Evolutionary conservation across 2,329 filamentous ascomycete genomes (phyloP), one percentile per base, ranked within the genome.

Genomic region (Coniella vitis): DNA sequence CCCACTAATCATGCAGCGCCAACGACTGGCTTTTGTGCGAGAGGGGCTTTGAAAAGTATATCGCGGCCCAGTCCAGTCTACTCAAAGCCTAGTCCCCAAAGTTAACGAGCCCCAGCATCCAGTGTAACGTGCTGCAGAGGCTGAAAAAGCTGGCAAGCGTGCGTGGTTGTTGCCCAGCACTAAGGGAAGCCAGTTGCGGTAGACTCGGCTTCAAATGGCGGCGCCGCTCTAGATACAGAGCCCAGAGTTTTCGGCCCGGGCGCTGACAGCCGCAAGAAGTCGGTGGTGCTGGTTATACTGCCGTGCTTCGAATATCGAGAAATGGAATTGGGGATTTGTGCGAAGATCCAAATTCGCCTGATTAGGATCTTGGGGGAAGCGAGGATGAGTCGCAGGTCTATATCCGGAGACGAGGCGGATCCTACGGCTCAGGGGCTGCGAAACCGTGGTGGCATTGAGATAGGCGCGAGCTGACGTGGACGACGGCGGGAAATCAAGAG

Each of bases 301-400:
- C n/a, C 46, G 37, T 42, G 10, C 5, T 5, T 10, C 10, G 5
- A 29, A 29, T n/a, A n/a, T n/a, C n/a, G 25, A 29, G 25, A 29
- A 29, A 29, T 29, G 10, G 25, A 29, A 29, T 29, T 29, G 25
- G 25, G 29, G 17, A 20, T 16, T 14, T n/a, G n/a, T 3, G 14
- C 22, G 5, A n/a, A 21, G 14, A 19, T 22, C 13, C 25, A 20
- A n/a, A 32, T 35, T n/a, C n/a, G 13, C 9, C 37, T 25, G 31
- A 37, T 19, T 21, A 35, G 36, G 45, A 45, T 51, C 35, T 48
- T 40, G 45, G 29, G 38, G 45, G 49, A 29, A 52, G 45, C 20
- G 49, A 45, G 49, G 36, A 51, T 37, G 36, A 48, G 40, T 41
- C 21, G 49, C 36, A 39, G 32, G 43, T 48, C 49, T 49, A 52